Evolutionary conservation across 148 eudicot genomes (phyloP).

Genomic region (Silene conica): DNA sequence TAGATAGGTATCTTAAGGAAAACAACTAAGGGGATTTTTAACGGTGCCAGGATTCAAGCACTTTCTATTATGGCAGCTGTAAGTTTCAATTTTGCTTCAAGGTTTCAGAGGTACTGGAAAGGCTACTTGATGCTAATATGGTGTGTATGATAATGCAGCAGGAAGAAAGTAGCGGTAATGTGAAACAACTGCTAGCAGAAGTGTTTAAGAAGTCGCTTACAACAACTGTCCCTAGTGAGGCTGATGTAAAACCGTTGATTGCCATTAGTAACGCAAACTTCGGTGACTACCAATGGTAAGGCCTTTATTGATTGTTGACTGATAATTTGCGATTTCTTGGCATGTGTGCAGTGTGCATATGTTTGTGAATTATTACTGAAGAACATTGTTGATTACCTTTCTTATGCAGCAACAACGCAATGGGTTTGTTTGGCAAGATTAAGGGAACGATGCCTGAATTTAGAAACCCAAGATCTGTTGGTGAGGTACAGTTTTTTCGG

Average conservation of each 20-base stretch:
- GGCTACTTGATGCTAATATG: background rate
- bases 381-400: background rate
- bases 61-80: slow-evolving; percentile 55
- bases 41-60: slow-evolving; percentile 27
- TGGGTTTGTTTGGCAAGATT: slow-evolving; percentile 62
- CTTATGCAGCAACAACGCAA: slow-evolving; percentile 74
- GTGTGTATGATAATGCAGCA: slow-evolving; percentile 20
- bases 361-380: background rate
- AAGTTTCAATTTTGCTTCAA: slow-evolving; percentile 19
- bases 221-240: slow-evolving; percentile 60
- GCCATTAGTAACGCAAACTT: slow-evolving; percentile 57
- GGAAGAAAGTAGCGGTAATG: slow-evolving; percentile 62
- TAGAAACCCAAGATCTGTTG: slow-evolving; percentile 60
- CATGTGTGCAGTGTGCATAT: background rate
- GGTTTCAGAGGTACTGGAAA: background rate
- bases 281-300: slow-evolving; percentile 94
- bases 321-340: background rate
- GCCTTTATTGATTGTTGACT: slow-evolving; percentile 6
- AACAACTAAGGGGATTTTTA: slow-evolving; percentile 42
- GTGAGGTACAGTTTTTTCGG: slow-evolving; percentile 40
- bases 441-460: slow-evolving; percentile 52
- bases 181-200: slow-evolving; percentile 51
- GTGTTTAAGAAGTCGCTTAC: slow-evolving; percentile 60
- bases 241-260: slow-evolving; percentile 57
- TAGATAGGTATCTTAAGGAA: slow-evolving; percentile 73